Base-by-base conservation (phyloP, 2,329 filamentous ascomycete species). In the Leptoxyphium fumago region DNA sequence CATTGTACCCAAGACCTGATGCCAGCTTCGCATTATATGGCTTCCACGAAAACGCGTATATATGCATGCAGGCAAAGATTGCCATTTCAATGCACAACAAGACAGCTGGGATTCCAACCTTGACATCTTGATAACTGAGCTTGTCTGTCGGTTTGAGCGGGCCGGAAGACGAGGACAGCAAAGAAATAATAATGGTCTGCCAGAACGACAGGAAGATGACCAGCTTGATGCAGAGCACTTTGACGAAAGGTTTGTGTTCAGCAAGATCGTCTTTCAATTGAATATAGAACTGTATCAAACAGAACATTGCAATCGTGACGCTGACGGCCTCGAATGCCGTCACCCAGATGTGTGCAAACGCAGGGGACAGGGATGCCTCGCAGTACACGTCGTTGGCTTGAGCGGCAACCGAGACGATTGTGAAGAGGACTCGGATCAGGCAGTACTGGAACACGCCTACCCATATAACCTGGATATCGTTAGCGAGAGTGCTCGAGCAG, bases 201-300 rank as follows among this genome's bases (percentile, higher is more conserved):
- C 86, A 94, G 63, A 93, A 93, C 30, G 81, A 87, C 52, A 94
- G 73, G 69, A 94, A 94, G 56, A 94, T 86, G 57, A 93, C 85
- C 26, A 93, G 72, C 64, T 94, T 94, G 65, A 94, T 91, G 55
- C 84, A 82, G 15, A 86, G 59, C 21, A 94, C 78, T 63, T 94
- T 94, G 50, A 89, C 63, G 51, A 89, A 82, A 0, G 85, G 82
- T 14, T 67, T 71, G 57, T 93, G 76, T 43, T 80, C 73, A 7
- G 72, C 70, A 21, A 94, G 71, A 46, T 84, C 75, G 1, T 71
- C 64, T 49, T 77, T 78, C 39, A 91, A 69, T 61, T 93, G 84
- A 28, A 83, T 61, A 61, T 94, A 94, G 61, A 91, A 91, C 55
- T 94, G 85, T 49, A 93, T 79, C 38, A 94, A 64, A 59, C 82